Evolutionary conservation across 1,139 yeast species (phyloP).

Genomic region (Yamadazyma aaseri): DNA sequence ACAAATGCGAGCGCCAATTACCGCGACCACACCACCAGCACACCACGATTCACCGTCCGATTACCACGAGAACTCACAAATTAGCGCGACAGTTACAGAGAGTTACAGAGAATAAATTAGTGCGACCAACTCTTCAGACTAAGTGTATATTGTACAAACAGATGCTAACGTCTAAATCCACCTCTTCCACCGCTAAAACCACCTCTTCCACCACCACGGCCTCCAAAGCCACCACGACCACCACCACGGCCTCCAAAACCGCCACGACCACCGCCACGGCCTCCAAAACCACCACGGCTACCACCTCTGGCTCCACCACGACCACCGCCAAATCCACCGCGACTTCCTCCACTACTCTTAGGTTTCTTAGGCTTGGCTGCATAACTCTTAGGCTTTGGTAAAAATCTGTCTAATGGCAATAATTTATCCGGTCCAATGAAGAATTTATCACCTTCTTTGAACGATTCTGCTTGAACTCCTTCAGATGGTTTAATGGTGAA

Average conservation of each 20-base stretch:
- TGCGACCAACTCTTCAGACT: too few species aligned
- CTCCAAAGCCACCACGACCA: slow-evolving; percentile 46
- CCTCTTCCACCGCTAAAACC: slow-evolving; percentile 44
- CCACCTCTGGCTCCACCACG: slow-evolving; percentile 51
- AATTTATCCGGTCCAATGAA: slow-evolving; percentile 94
- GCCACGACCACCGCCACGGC: slow-evolving; percentile 25
- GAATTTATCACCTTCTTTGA: slow-evolving; percentile 94
- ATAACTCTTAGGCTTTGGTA: slow-evolving; percentile 81
- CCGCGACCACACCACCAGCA: too few species aligned
- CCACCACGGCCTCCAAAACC: slow-evolving; percentile 30
- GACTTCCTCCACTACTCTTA: slow-evolving; percentile 46
- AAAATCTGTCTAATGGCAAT: slow-evolving; percentile 91
- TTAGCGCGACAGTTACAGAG: too few species aligned
- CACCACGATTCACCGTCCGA: too few species aligned
- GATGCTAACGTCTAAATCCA: slow-evolving; percentile 21
- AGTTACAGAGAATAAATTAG: too few species aligned
- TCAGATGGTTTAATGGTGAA: slow-evolving; percentile 95
- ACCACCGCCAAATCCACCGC: slow-evolving; percentile 32
- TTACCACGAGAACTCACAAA: too few species aligned
- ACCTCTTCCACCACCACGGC: slow-evolving; percentile 25
- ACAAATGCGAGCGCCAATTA: too few species aligned
- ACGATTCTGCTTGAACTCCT: slow-evolving; percentile 91
- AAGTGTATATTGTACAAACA: slow-evolving; percentile 1
- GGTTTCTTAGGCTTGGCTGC: slow-evolving; percentile 81
- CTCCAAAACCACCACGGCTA: slow-evolving; percentile 46